Conservation (phyloP, 805 yeast genomes). For the Ogataea kodamae region DNA sequence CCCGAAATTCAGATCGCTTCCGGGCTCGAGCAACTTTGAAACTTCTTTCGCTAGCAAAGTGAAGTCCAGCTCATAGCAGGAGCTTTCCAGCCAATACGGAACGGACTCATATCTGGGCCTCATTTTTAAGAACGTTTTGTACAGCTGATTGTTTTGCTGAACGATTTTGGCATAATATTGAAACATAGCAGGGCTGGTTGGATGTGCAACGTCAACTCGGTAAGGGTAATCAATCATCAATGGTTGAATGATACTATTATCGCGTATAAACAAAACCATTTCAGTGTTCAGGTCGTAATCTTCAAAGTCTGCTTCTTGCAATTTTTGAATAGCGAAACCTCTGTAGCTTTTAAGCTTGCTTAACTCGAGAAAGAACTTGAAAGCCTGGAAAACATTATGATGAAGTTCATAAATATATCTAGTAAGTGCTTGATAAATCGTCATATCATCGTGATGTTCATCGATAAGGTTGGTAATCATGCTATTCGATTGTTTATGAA, state of each 20-base stretch:
- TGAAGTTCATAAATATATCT: slow-evolving; percentile 24
- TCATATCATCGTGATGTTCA: slow-evolving; percentile 30
- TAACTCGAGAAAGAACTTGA: slow-evolving; percentile 21
- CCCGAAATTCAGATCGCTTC: slow-evolving; percentile 23
- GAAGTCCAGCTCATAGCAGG: slow-evolving; percentile 21
- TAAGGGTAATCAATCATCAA: slow-evolving; percentile 27
- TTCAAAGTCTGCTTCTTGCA: slow-evolving; percentile 24
- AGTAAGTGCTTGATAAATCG: slow-evolving; percentile 25
- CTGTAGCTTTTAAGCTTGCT: slow-evolving; percentile 22
- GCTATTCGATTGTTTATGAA: slow-evolving; percentile 23
- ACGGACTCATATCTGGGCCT: slow-evolving; percentile 3
- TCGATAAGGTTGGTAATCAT: slow-evolving; percentile 17
- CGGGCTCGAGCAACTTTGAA: slow-evolving; percentile 22
- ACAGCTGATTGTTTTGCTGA: slow-evolving; percentile 22
- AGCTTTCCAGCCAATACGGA: slow-evolving; percentile 15
- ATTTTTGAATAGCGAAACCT: slow-evolving; percentile 17
- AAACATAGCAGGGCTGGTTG: slow-evolving; percentile 17
- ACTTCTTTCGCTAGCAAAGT: slow-evolving; percentile 21
- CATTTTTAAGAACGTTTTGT: slow-evolving; percentile 5
- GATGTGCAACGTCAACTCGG: slow-evolving; percentile 15
- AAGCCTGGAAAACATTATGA: slow-evolving; percentile 23
- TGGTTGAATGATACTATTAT: slow-evolving; percentile 27
- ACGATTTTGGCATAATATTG: slow-evolving; percentile 22
- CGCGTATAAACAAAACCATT: slow-evolving; percentile 23
- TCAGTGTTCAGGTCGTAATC: slow-evolving; percentile 18